These are phyloP conservation scores for Apium graveolens DNA, from an alignment of 129 eudicot genomes.

Conservation along the genomic window DNA sequence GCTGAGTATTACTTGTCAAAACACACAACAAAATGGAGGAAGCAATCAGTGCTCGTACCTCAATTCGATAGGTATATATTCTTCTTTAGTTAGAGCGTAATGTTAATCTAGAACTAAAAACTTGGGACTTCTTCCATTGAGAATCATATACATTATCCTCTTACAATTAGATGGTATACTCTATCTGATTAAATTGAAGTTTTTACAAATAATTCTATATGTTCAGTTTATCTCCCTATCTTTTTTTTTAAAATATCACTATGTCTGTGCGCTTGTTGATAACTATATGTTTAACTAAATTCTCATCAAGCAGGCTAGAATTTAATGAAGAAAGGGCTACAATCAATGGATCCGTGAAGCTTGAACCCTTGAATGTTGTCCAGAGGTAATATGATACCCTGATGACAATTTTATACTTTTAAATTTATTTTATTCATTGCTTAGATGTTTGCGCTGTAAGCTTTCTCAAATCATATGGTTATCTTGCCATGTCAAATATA, in stretches of 20 bases:
- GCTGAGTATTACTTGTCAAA: constrained; percentile 45
- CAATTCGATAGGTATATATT: constrained; percentile 58
- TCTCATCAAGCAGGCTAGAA: constrained; percentile 37
- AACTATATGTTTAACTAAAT: not conserved
- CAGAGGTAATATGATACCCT: constrained; percentile 31
- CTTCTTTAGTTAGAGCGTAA: not conserved
- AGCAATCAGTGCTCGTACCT: constrained; percentile 55
- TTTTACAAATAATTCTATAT: not conserved
- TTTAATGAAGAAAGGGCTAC: constrained; percentile 31
- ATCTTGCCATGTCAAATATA: not conserved
- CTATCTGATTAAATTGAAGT: not conserved
- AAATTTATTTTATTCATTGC: not conserved
- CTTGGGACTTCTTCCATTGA: not conserved
- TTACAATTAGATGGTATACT: not conserved
- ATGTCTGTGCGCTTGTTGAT: not conserved
- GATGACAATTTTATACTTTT: not conserved
- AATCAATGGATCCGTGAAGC: constrained; percentile 28
- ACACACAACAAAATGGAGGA: constrained; percentile 35
- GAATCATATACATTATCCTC: not conserved
- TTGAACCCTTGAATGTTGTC: constrained; percentile 34
- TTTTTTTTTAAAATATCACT: no score
- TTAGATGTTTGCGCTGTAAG: not conserved
- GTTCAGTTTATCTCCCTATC: not conserved
- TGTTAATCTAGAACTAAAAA: not conserved
- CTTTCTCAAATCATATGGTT: not conserved